These are phyloP conservation scores for Litsea cubeba DNA, from an alignment of 164 flowering plant species.

Conservation along the genomic window DNA sequence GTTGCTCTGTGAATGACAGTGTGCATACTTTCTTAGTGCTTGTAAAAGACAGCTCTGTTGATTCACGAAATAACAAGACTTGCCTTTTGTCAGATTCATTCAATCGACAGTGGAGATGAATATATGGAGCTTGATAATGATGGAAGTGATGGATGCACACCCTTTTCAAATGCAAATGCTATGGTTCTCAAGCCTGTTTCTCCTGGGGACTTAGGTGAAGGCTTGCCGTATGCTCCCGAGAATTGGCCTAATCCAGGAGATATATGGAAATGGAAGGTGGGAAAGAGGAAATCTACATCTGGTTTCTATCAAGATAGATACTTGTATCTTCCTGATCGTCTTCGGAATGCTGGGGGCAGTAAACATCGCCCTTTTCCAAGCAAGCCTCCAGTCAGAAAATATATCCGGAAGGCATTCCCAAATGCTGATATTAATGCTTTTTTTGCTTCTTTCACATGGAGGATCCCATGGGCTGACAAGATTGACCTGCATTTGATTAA, in stretches of 20 bases:
- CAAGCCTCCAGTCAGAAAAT: slow-evolving; percentile 47
- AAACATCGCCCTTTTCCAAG: slow-evolving; percentile 40
- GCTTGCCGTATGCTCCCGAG: slow-evolving; percentile 83
- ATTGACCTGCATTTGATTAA: background rate
- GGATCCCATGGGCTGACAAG: slow-evolving; percentile 29
- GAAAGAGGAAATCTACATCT: slow-evolving; percentile 37
- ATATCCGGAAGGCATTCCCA: slow-evolving; percentile 42
- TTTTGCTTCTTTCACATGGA: slow-evolving; percentile 78
- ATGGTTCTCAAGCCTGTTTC: background rate
- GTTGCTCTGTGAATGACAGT: background rate
- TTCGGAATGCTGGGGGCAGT: slow-evolving; percentile 12
- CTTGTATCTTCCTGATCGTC: slow-evolving; percentile 46
- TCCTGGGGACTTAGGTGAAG: slow-evolving; percentile 45
- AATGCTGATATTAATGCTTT: slow-evolving; percentile 47
- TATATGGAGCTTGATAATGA: slow-evolving; percentile 36
- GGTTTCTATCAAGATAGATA: slow-evolving; percentile 62
- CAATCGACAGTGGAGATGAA: slow-evolving; percentile 8
- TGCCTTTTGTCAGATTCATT: background rate
- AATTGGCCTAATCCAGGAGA: slow-evolving; percentile 82
- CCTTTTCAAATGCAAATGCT: background rate
- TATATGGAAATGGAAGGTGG: slow-evolving; percentile 75
- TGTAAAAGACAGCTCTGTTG: background rate
- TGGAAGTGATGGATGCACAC: slow-evolving; percentile 20
- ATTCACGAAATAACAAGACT: background rate
- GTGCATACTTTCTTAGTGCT: background rate